Evolutionary conservation across 768 basidiomycete genomes (phyloP).

Genomic region (Cystoderma amianthinum): DNA sequence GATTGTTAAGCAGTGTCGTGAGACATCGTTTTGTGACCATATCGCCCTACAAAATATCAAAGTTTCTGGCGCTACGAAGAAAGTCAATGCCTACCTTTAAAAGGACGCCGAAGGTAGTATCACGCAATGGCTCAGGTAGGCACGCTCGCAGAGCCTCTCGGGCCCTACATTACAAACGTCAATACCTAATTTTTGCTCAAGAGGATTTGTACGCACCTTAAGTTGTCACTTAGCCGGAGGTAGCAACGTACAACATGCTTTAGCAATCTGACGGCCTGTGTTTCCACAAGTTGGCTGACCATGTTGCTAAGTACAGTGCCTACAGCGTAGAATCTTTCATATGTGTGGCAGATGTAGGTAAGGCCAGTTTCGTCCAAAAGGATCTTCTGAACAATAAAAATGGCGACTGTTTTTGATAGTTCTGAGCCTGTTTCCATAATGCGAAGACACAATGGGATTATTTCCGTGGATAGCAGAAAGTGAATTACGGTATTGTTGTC

Average conservation of each 20-base stretch:
- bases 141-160: slow-evolving; percentile 94
- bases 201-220: slow-evolving; percentile 51
- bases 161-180: slow-evolving; percentile 47
- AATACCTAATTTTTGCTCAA: slow-evolving; percentile 2
- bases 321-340: slow-evolving; percentile 98
- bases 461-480: slow-evolving; percentile 97
- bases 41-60: slow-evolving; percentile 57
- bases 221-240: slow-evolving; percentile 89
- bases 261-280: slow-evolving; percentile 89
- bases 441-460: slow-evolving; percentile 96
- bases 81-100: slow-evolving; percentile 61
- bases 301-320: slow-evolving; percentile 98
- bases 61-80: not conserved
- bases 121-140: slow-evolving; percentile 89
- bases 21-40: slow-evolving; percentile 97
- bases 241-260: slow-evolving; percentile 99
- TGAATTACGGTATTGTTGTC: slow-evolving; percentile 99
- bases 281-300: slow-evolving; percentile 97
- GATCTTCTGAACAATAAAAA: slow-evolving; percentile 99
- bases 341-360: slow-evolving; percentile 99
- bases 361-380: slow-evolving; percentile 95
- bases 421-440: slow-evolving; percentile 99
- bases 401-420: slow-evolving; percentile 96
- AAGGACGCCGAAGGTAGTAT: slow-evolving; percentile 86
- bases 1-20: slow-evolving; percentile 83